Percentiles rank a stretch among this genome's conserved stretches.
phyloP scores from a whole-genome alignment of 2,329 filamentous ascomycete species.

The Diaporthe sp. region DNA sequence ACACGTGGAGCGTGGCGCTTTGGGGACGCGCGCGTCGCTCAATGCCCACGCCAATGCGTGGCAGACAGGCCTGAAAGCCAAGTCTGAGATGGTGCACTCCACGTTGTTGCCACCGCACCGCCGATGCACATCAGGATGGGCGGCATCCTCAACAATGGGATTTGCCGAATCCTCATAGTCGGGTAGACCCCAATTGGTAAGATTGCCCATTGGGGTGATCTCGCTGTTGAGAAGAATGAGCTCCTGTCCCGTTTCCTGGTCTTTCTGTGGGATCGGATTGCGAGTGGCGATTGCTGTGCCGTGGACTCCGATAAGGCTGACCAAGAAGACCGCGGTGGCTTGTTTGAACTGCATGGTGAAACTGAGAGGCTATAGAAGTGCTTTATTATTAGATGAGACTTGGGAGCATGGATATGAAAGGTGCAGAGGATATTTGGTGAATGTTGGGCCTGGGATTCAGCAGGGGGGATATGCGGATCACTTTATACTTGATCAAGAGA shows the following conservation, averaged over 20 bases:
- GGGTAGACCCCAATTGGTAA: background rate
- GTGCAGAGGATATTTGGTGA: background rate
- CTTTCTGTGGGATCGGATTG: background rate
- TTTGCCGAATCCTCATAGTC: background rate
- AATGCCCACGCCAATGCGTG: background rate
- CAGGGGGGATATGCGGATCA: background rate
- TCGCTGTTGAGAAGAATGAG: background rate
- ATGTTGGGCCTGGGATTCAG: background rate
- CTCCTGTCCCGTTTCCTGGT: background rate
- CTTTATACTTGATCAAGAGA: background rate
- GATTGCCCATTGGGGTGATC: background rate
- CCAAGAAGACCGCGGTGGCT: background rate
- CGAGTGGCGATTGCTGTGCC: background rate
- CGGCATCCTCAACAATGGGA: background rate
- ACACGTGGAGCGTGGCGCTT: background rate
- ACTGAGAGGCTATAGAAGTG: background rate
- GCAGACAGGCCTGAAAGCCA: background rate
- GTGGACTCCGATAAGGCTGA: background rate
- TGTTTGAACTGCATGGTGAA: background rate
- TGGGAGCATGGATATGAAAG: background rate
- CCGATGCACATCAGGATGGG: background rate
- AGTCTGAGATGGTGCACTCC: background rate
- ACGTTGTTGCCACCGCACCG: background rate
- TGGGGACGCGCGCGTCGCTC: background rate
- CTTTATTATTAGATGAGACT: background rate